Evolutionary conservation across 768 basidiomycete genomes (phyloP).

Genomic region (Paxillus ammoniavirescens): DNA sequence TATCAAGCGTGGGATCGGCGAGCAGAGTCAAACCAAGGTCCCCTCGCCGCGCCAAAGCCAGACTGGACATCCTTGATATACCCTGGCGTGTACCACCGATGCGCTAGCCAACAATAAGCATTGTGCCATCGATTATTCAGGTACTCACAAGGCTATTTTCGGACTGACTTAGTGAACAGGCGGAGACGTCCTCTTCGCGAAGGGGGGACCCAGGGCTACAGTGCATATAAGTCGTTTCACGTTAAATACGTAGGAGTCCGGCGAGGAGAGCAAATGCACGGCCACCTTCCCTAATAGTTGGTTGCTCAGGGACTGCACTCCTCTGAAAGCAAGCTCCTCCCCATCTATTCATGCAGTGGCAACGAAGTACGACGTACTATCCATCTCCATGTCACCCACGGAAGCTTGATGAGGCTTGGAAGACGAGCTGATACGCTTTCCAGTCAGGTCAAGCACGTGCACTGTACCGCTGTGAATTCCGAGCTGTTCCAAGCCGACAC

Average conservation of each 20-base stretch:
- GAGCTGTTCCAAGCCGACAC: too few relatives aligned
- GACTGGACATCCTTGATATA: constrained; percentile 74
- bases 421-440: constrained; percentile 81
- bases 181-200: constrained; percentile 67
- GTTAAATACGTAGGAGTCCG: too few relatives aligned
- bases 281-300: constrained; percentile 77
- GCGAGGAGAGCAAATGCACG: constrained; percentile 82
- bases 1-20: constrained; percentile 11
- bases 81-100: constrained; percentile 62
- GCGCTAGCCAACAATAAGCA: constrained; percentile 43
- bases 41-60: constrained; percentile 65
- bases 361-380: constrained; percentile 78
- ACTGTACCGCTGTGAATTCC: constrained; percentile 95
- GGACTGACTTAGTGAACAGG: constrained; percentile 51
- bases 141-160: constrained; percentile 75
- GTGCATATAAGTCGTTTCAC: too few relatives aligned
- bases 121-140: not conserved
- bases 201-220: constrained; percentile 87
- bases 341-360: constrained; percentile 97
- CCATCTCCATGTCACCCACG: constrained; percentile 81
- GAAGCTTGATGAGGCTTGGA: constrained; percentile 90
- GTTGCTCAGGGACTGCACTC: constrained; percentile 50
- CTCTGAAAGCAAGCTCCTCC: constrained; percentile 38
- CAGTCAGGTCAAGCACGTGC: constrained; percentile 77
- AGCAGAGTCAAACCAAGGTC: not conserved